Conservation (phyloP, 2,329 filamentous ascomycete genomes). For the Fusarium sp. region DNA sequence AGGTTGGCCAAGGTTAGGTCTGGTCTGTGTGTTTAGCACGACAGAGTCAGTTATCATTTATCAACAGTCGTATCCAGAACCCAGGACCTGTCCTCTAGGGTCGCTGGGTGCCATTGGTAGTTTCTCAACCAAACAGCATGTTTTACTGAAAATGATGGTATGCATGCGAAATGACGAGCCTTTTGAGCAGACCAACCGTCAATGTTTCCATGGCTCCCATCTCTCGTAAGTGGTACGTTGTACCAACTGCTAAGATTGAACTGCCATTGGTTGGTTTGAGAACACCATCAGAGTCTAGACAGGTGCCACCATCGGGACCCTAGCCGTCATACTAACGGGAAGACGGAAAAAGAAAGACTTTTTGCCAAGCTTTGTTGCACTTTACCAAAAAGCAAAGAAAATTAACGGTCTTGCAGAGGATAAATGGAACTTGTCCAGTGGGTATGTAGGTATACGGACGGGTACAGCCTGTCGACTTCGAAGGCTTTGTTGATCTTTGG, state of each 20-base stretch:
- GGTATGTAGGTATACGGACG: not conserved
- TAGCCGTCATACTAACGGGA: not conserved
- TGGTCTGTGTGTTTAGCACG: constrained; percentile 13
- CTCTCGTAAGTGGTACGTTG: constrained; percentile 8
- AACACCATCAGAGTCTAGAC: not conserved
- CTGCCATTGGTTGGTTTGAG: constrained; percentile 1
- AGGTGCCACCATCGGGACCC: not conserved
- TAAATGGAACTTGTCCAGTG: not conserved
- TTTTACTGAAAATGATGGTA: not conserved
- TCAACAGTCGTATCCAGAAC: not conserved
- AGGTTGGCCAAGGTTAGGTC: constrained; percentile 29
- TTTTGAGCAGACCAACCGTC: constrained; percentile 11
- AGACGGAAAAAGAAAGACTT: not conserved
- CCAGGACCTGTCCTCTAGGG: not conserved
- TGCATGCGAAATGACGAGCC: constrained; percentile 23
- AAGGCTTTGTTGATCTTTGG: constrained; percentile 14
- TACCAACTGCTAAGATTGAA: not conserved
- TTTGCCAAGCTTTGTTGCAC: constrained; percentile 22
- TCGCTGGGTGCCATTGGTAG: constrained; percentile 19
- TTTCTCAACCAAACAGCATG: constrained; percentile 17
- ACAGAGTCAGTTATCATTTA: constrained; percentile 1
- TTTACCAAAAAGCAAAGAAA: not conserved
- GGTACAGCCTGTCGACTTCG: constrained; percentile 1
- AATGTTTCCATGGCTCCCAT: not conserved
- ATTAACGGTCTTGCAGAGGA: not conserved